Evolutionary conservation across 2,329 filamentous ascomycete species (phyloP).

Genomic region (Phialocephala subalpina): DNA sequence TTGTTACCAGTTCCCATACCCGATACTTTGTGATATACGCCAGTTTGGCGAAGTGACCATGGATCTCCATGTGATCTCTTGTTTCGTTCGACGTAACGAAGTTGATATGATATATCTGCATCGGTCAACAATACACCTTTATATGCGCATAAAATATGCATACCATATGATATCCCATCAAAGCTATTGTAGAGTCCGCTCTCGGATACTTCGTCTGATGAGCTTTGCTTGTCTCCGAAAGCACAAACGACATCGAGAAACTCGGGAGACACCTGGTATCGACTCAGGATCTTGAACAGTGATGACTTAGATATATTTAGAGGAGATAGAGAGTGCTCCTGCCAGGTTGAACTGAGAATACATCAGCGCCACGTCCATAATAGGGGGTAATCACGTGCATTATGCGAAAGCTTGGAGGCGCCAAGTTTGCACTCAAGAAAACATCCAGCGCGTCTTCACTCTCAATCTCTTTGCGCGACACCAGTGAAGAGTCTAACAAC

Average conservation of each 20-base stretch:
- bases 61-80: conserved; percentile 4
- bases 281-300: conserved; percentile 9
- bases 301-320: conserved; percentile 16
- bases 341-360: conserved; percentile 9
- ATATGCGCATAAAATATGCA: background rate
- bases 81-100: background rate
- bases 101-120: background rate
- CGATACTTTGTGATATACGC: conserved; percentile 16
- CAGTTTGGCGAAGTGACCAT: conserved; percentile 20
- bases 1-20: background rate
- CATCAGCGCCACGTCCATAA: background rate
- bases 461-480: background rate
- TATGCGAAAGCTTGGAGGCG: background rate
- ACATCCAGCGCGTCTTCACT: conserved; percentile 1
- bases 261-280: conserved; percentile 8
- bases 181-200: conserved; percentile 14
- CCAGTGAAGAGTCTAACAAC: background rate
- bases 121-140: background rate
- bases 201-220: conserved; percentile 11
- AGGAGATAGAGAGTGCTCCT: conserved; percentile 9
- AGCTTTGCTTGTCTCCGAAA: conserved; percentile 16
- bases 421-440: background rate
- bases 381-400: background rate
- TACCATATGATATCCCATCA: background rate
- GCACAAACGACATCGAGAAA: conserved; percentile 18